Conservation (phyloP, 1,139 yeast genomes). For the Eremothecium cymbalariae region DNA sequence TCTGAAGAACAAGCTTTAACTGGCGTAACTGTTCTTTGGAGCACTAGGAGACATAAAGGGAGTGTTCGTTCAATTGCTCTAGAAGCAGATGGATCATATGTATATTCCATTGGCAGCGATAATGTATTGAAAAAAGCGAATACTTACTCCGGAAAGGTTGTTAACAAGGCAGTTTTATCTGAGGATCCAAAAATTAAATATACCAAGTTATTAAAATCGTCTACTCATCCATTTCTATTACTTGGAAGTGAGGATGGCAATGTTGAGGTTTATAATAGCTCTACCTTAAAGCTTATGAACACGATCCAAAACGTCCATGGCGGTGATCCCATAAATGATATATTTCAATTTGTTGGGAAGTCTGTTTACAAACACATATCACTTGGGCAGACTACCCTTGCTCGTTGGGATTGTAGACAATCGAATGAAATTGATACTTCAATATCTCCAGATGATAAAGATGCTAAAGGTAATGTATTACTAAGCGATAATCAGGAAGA, state of each 20-base stretch:
- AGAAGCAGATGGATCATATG: slow-evolving; percentile 42
- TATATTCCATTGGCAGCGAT: slow-evolving; percentile 75
- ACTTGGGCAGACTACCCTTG: slow-evolving; percentile 74
- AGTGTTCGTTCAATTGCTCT: slow-evolving; percentile 71
- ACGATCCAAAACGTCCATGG: slow-evolving; percentile 46
- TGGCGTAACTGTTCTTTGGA: slow-evolving; percentile 52
- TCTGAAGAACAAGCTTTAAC: slow-evolving; percentile 33
- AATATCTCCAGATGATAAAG: slow-evolving; percentile 18
- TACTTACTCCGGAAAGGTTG: slow-evolving; percentile 68
- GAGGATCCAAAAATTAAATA: slow-evolving; percentile 35
- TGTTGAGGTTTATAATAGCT: slow-evolving; percentile 55
- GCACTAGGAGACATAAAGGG: slow-evolving; percentile 83
- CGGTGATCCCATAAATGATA: slow-evolving; percentile 67
- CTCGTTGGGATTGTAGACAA: slow-evolving; percentile 72
- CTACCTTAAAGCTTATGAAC: slow-evolving; percentile 35
- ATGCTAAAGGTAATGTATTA: slow-evolving; percentile 39
- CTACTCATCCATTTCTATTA: slow-evolving; percentile 56
- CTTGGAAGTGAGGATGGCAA: slow-evolving; percentile 78
- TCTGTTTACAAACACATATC: slow-evolving; percentile 77
- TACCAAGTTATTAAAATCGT: slow-evolving; percentile 57
- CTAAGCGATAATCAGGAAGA: slow-evolving; percentile 87
- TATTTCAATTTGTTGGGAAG: slow-evolving; percentile 57
- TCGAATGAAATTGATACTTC: slow-evolving; percentile 20
- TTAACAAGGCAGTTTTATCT: slow-evolving; percentile 40
- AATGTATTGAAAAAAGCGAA: slow-evolving; percentile 68